Base-by-base conservation (phyloP, 2,329 filamentous ascomycete genomes). In the Lasiodiplodia sp. region DNA sequence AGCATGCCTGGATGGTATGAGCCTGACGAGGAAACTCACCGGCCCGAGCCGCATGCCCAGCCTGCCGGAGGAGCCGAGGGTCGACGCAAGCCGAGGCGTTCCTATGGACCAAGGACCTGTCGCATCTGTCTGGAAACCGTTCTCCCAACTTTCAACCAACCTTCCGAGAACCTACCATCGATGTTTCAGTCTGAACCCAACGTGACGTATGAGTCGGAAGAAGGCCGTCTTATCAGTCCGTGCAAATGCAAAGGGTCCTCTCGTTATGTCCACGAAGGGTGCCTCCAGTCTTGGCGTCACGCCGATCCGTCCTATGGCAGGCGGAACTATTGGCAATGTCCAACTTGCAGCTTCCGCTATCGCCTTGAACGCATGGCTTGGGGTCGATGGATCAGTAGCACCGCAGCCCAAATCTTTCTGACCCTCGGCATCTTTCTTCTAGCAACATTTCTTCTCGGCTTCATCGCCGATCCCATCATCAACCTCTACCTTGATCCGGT, bases 161-260 rank as follows among this genome's bases (percentile, higher is more conserved):
- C 84, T 16, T 82, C 85, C 12, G 84, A 87, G 68, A 83, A 81
- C 68, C 74, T 89, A 25, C 86, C 88, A 28, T 82, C 83, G 28
- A 85, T 89, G 65, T 79, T 91, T 53, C 85, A 89, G 71, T 14
- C 65, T 34, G 77, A 77, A 52, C 86, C 88, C 21, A 84, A 85
- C 62, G 88, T 91, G 56, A 84, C 85, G 23, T 97, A 97, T 75
- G 86, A 90, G 64, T 94, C 92, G 28, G 88, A 92, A 70, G 92
- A 90, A 71, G 86, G 91, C 37, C 90, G 93, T 63, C 84, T 99
- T 34, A 87, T 98, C 73, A 91, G 92, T 66, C 96, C 96, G 44
- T 99, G 96, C 85, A 89, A 91, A 81, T 99, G 96, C 86, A 96
- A 93, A 82, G 96, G 96, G 65, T 93, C 92, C 49, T 92, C 95